A percentile compares a stretch with the other conserved stretches of the same genome.
These are phyloP conservation scores for Zoysia matrella DNA, from an alignment of 202 grass and related monocot species.

Conservation along the genomic window DNA sequence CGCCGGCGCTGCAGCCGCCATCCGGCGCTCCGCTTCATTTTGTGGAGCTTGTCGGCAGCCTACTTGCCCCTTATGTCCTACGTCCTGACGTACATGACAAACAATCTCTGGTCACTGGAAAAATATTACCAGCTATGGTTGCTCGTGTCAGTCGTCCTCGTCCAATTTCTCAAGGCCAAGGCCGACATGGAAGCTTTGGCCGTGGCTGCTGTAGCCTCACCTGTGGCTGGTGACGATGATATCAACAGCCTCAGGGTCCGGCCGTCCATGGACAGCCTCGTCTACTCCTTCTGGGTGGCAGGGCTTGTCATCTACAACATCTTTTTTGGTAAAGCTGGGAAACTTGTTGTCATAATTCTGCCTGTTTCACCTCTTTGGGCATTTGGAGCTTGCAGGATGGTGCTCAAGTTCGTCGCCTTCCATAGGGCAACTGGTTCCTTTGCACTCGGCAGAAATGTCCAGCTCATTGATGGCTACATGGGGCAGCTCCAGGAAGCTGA, in stretches of 20 bases:
- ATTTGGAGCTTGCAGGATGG: background rate
- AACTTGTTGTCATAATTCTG: too few relatives aligned
- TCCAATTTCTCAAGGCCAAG: background rate
- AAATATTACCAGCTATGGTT: background rate
- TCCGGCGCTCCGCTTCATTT: too few relatives aligned
- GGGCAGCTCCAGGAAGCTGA: background rate
- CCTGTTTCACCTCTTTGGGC: background rate
- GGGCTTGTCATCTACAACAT: background rate
- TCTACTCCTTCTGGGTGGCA: background rate
- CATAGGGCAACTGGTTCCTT: background rate
- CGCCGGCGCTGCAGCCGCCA: too few relatives aligned
- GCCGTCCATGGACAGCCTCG: background rate
- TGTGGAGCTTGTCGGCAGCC: too few relatives aligned
- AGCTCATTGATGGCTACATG: conserved; percentile 19
- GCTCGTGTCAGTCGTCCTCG: background rate
- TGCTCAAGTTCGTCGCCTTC: background rate
- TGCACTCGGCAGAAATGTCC: background rate
- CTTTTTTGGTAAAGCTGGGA: too few relatives aligned
- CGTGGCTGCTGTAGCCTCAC: background rate
- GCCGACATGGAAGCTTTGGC: background rate
- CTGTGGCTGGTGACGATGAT: background rate
- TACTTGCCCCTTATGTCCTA: too few relatives aligned
- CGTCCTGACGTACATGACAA: too few relatives aligned
- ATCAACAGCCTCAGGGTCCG: background rate
- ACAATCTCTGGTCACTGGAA: too few relatives aligned